phyloP scores from a whole-genome alignment of 2,329 filamentous ascomycete genomes.

The Claviceps pazoutovae region DNA sequence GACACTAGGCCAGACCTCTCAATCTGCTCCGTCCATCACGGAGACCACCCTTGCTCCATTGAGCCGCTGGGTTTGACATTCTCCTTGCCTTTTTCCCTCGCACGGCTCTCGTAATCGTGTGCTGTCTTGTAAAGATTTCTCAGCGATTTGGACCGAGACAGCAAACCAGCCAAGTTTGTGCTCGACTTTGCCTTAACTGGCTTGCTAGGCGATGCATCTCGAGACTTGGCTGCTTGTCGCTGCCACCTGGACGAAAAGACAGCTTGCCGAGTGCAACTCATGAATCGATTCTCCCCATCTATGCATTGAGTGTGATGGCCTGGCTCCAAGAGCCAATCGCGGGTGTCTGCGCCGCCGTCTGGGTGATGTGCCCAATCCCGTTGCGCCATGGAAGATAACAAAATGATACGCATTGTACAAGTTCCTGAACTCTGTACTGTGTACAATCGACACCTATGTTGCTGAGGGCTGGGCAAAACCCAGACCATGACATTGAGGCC shows the following conservation, averaged over 20 bases:
- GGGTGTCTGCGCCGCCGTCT: too few relatives aligned
- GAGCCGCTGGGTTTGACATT: constrained; percentile 49
- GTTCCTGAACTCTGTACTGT: too few relatives aligned
- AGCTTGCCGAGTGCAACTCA: background rate
- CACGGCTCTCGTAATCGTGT: constrained; percentile 35
- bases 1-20: too few relatives aligned
- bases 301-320: background rate
- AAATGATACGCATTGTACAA: too few relatives aligned
- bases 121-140: constrained; percentile 47
- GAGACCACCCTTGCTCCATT: too few relatives aligned
- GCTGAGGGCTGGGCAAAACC: too few relatives aligned
- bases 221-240: constrained; percentile 19
- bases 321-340: too few relatives aligned
- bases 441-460: too few relatives aligned
- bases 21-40: too few relatives aligned
- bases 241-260: too few relatives aligned
- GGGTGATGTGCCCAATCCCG: too few relatives aligned
- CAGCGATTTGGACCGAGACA: constrained; percentile 61
- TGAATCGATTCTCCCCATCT: background rate
- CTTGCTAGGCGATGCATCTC: constrained; percentile 41
- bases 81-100: constrained; percentile 69
- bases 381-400: too few relatives aligned
- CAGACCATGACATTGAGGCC: background rate
- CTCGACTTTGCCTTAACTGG: constrained; percentile 72
- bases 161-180: constrained; percentile 64